Conservation (phyloP, 305 asterid species). For the Solanum hybrid region DNA sequence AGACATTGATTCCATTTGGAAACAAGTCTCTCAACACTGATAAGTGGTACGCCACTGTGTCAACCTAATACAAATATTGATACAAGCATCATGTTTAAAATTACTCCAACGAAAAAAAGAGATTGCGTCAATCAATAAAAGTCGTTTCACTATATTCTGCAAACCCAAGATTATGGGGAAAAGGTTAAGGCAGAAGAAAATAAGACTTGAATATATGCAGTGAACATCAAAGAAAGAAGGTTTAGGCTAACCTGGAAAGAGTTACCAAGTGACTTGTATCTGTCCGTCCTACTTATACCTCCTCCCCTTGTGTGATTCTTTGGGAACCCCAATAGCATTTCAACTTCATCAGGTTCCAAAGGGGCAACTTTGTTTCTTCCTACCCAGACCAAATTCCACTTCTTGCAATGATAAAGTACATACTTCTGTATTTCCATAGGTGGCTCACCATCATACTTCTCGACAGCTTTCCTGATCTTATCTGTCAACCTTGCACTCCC, state of each 20-base stretch:
- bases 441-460: conserved; percentile 53
- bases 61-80: conserved; percentile 20
- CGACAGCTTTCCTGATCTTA: conserved; percentile 55
- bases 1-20: conserved; percentile 30
- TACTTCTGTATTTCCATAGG: conserved; percentile 33
- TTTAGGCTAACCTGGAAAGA: conserved; percentile 68
- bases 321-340: conserved; percentile 71
- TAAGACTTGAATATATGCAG: background rate
- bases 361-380: conserved; percentile 90
- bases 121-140: background rate
- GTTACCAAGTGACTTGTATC: conserved; percentile 81
- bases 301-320: conserved; percentile 68
- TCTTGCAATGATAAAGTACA: conserved; percentile 57
- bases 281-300: conserved; percentile 69
- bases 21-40: conserved; percentile 30
- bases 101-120: background rate
- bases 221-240: background rate
- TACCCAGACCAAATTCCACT: conserved; percentile 93
- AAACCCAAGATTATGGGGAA: background rate
- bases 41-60: conserved; percentile 39
- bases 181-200: background rate
- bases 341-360: conserved; percentile 77
- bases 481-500: conserved; percentile 75
- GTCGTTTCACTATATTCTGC: background rate
- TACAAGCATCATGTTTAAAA: background rate